Conservation (phyloP, 1,284 basidiomycete genomes). For the Sanguinoderma infundibulare region DNA sequence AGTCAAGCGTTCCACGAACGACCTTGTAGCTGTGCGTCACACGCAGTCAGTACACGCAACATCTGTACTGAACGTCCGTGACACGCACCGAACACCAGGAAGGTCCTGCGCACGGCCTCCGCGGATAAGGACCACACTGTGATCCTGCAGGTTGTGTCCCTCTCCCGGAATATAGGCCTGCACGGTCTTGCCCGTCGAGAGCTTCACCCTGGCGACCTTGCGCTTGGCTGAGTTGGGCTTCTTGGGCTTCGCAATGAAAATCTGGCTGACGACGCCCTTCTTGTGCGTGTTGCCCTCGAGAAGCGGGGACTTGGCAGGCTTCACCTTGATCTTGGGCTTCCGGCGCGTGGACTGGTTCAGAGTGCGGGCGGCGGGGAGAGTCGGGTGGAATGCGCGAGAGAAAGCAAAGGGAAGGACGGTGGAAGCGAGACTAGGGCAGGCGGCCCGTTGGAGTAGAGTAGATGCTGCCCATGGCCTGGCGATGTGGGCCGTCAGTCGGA, state of each 20-base stretch:
- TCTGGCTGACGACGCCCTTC: constrained; percentile 88
- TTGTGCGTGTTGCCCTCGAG: constrained; percentile 81
- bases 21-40: constrained; percentile 83
- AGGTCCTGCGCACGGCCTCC: constrained; percentile 98
- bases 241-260: constrained; percentile 90
- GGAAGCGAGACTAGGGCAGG: constrained; percentile 16
- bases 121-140: constrained; percentile 92
- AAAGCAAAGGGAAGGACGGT: constrained; percentile 18
- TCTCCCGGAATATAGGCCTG: constrained; percentile 98
- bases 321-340: constrained; percentile 55
- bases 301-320: constrained; percentile 73
- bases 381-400: constrained; percentile 67
- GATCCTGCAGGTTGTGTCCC: constrained; percentile 98
- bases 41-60: constrained; percentile 6
- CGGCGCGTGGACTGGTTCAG: constrained; percentile 84
- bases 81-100: constrained; percentile 89
- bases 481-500: constrained; percentile 39
- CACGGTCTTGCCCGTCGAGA: constrained; percentile 88
- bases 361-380: constrained; percentile 63
- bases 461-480: constrained; percentile 25
- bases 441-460: constrained; percentile 11
- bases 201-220: constrained; percentile 94
- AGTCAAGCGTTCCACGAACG: constrained; percentile 92
- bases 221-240: constrained; percentile 99
- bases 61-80: background rate